Conservation (phyloP, 2,329 filamentous ascomycete species). For the Diaporthe ilicicola region DNA sequence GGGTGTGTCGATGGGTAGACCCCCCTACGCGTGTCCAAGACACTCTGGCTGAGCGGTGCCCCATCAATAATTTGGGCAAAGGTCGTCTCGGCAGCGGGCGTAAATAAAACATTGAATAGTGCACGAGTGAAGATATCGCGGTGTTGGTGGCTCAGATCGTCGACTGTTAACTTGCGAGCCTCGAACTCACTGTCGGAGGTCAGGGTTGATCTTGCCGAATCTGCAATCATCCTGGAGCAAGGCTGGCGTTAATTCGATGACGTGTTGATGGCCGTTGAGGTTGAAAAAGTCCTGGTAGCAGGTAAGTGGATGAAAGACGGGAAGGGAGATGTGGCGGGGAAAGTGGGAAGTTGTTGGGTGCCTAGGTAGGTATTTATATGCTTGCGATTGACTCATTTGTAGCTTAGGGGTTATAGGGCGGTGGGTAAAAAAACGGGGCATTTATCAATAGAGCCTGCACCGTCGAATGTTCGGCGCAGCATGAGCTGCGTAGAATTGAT, state of each 20-base stretch:
- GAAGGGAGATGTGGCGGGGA: not conserved
- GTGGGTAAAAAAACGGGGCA: too few species aligned
- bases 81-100: not conserved
- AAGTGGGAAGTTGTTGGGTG: too few species aligned
- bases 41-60: not conserved
- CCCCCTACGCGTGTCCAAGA: not conserved
- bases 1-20: not conserved
- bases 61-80: constrained; percentile 15
- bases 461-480: too few species aligned
- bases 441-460: too few species aligned
- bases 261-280: not conserved
- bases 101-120: not conserved
- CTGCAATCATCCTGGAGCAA: not conserved
- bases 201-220: not conserved
- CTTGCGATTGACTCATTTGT: too few species aligned
- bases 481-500: too few species aligned
- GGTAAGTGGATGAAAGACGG: not conserved
- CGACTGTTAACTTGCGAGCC: not conserved
- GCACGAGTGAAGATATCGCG: constrained; percentile 7
- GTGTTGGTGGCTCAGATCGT: not conserved
- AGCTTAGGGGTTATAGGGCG: too few species aligned
- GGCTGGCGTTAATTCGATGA: not conserved
- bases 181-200: not conserved
- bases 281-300: not conserved
- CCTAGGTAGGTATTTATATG: too few species aligned